Conservation (phyloP, 1,284 basidiomycete species). For the Fomitopsis betulina region DNA sequence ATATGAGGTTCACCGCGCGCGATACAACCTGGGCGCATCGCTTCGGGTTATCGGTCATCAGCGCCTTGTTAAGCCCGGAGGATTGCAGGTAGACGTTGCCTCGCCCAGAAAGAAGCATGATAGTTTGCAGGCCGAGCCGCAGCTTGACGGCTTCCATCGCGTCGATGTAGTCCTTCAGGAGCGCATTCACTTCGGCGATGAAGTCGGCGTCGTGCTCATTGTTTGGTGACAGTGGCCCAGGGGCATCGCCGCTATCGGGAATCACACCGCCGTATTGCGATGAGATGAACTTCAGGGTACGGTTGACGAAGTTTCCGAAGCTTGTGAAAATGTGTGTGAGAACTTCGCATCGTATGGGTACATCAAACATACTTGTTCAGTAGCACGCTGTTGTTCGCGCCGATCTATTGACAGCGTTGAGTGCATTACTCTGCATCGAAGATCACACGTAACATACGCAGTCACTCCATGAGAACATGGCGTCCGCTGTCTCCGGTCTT, state of each 20-base stretch:
- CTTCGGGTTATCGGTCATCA: slow-evolving; percentile 77
- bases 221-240: slow-evolving; percentile 65
- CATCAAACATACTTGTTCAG: slow-evolving; percentile 77
- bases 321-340: slow-evolving; percentile 31
- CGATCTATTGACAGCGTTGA: slow-evolving; percentile 47
- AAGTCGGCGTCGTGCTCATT: slow-evolving; percentile 75
- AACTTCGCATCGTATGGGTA: not conserved
- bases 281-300: slow-evolving; percentile 87
- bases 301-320: slow-evolving; percentile 98
- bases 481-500: slow-evolving; percentile 90
- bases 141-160: slow-evolving; percentile 93
- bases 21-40: slow-evolving; percentile 90
- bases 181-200: slow-evolving; percentile 74
- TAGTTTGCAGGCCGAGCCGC: slow-evolving; percentile 79
- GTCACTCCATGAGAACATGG: slow-evolving; percentile 96
- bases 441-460: slow-evolving; percentile 55
- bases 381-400: slow-evolving; percentile 91
- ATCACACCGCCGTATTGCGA: slow-evolving; percentile 83
- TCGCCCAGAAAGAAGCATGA: slow-evolving; percentile 90
- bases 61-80: slow-evolving; percentile 86
- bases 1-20: slow-evolving; percentile 92
- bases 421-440: not conserved
- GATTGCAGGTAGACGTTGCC: slow-evolving; percentile 95
- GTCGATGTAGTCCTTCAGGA: slow-evolving; percentile 80
- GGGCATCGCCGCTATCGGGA: slow-evolving; percentile 71